phyloP scores from a whole-genome alignment of 2,329 filamentous ascomycete genomes.

The Monosporascus cannonballus region DNA sequence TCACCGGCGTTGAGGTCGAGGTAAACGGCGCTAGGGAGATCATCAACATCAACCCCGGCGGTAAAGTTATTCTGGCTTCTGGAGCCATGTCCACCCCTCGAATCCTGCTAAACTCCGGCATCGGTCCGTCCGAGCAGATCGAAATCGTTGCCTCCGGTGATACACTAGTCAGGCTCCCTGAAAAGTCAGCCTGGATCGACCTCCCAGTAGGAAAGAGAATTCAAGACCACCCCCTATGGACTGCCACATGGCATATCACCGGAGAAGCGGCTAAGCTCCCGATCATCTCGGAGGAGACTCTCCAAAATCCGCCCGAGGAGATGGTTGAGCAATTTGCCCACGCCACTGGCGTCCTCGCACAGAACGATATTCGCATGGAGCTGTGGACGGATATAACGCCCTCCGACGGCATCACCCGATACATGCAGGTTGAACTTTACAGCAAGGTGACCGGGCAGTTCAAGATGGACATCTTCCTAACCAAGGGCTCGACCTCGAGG shows the following conservation, averaged over 20 bases:
- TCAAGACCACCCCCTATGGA: slow-evolving; percentile 22
- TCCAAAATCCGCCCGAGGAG: slow-evolving; percentile 16
- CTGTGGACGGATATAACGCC: slow-evolving; percentile 36
- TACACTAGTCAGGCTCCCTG: slow-evolving; percentile 21
- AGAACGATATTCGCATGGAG: slow-evolving; percentile 45
- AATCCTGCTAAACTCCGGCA: slow-evolving; percentile 51
- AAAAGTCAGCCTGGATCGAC: slow-evolving; percentile 27
- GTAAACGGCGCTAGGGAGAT: slow-evolving; percentile 41
- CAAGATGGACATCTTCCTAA: slow-evolving; percentile 12
- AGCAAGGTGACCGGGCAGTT: slow-evolving; percentile 4
- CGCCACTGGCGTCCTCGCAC: slow-evolving; percentile 42
- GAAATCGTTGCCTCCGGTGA: slow-evolving; percentile 24
- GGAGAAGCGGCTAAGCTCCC: slow-evolving; percentile 29
- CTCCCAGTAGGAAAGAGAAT: slow-evolving; percentile 33
- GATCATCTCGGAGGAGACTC: slow-evolving; percentile 45
- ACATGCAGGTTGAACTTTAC: slow-evolving; percentile 10
- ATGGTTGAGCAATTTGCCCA: slow-evolving; percentile 22
- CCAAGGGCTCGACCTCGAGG: slow-evolving; percentile 11
- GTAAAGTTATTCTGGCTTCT: slow-evolving; percentile 49
- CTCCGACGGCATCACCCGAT: slow-evolving; percentile 10
- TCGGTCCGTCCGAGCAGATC: slow-evolving; percentile 44
- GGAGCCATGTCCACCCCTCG: slow-evolving; percentile 51
- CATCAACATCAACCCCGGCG: slow-evolving; percentile 43
- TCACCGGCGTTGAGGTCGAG: slow-evolving; percentile 49
- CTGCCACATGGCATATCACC: slow-evolving; percentile 3